Conservation (phyloP, 2,329 filamentous ascomycete species). For the Hypocrella siamensis region DNA sequence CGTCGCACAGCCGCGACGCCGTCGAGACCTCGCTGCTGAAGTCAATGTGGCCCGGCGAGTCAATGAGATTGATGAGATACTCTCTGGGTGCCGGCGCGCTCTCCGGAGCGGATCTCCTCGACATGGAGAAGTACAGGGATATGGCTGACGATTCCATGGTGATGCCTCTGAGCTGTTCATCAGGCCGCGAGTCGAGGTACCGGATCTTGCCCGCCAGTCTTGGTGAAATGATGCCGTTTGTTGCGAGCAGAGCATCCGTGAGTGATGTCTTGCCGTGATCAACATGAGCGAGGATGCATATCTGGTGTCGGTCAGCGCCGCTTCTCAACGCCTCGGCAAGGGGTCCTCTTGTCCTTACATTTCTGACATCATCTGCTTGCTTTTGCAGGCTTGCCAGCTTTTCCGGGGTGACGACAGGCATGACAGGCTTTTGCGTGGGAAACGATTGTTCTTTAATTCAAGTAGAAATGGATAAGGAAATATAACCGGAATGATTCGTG, state of each 20-base stretch:
- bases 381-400: slow-evolving; percentile 83
- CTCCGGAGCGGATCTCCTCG: slow-evolving; percentile 56
- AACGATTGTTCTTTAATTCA: no score
- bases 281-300: slow-evolving; percentile 91
- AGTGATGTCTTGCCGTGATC: slow-evolving; percentile 98
- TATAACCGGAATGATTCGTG: no score
- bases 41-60: slow-evolving; percentile 95
- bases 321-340: not conserved
- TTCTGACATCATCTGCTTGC: slow-evolving; percentile 77
- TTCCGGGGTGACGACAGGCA: slow-evolving; percentile 85
- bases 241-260: slow-evolving; percentile 88
- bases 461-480: no score
- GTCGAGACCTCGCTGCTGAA: slow-evolving; percentile 98
- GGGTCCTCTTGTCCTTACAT: slow-evolving; percentile 42
- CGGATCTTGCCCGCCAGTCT: slow-evolving; percentile 96
- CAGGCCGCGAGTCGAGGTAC: slow-evolving; percentile 88
- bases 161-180: slow-evolving; percentile 90
- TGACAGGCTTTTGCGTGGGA: no score
- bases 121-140: slow-evolving; percentile 86
- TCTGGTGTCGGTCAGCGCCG: slow-evolving; percentile 30
- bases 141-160: slow-evolving; percentile 99
- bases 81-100: slow-evolving; percentile 61
- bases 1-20: slow-evolving; percentile 84
- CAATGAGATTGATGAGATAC: slow-evolving; percentile 93
- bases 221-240: slow-evolving; percentile 97